These are phyloP conservation scores for Coniochaeta prunicola DNA, from an alignment of 2,329 filamentous ascomycete species.

Conservation along the genomic window DNA sequence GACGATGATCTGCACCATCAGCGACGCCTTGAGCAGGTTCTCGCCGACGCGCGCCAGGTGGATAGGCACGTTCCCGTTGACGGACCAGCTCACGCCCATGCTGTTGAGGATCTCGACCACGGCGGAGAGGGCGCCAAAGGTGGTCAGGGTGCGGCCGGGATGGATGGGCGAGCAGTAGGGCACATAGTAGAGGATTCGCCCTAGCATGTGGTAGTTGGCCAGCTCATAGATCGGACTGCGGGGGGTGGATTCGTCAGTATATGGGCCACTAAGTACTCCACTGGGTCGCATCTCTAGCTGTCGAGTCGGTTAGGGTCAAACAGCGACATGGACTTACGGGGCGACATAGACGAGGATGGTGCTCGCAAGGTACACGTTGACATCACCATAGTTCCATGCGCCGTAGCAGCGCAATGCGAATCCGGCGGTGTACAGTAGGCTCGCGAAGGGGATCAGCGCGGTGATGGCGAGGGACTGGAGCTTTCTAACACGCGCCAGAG, in stretches of 20 bases:
- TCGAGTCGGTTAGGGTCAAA: neutral
- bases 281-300: no score
- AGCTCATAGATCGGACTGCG: constrained; percentile 53
- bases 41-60: constrained; percentile 24
- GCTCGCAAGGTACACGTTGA: constrained; percentile 37
- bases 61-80: constrained; percentile 25
- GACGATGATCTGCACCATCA: constrained; percentile 39
- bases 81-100: constrained; percentile 30
- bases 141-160: constrained; percentile 35
- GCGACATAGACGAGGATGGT: constrained; percentile 31
- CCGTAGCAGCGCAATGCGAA: constrained; percentile 36
- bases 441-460: constrained; percentile 31
- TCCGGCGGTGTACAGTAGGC: constrained; percentile 32
- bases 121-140: constrained; percentile 36
- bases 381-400: constrained; percentile 26
- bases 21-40: constrained; percentile 30
- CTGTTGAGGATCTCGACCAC: constrained; percentile 40
- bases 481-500: no score
- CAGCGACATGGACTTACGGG: constrained; percentile 22
- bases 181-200: constrained; percentile 54
- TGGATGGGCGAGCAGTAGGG: constrained; percentile 49
- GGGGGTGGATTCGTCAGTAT: neutral
- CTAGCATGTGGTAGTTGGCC: constrained; percentile 57
- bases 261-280: no score
- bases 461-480: no score